phyloP scores from a whole-genome alignment of 176 grass and related monocot genomes.

The Carex scoparia region DNA sequence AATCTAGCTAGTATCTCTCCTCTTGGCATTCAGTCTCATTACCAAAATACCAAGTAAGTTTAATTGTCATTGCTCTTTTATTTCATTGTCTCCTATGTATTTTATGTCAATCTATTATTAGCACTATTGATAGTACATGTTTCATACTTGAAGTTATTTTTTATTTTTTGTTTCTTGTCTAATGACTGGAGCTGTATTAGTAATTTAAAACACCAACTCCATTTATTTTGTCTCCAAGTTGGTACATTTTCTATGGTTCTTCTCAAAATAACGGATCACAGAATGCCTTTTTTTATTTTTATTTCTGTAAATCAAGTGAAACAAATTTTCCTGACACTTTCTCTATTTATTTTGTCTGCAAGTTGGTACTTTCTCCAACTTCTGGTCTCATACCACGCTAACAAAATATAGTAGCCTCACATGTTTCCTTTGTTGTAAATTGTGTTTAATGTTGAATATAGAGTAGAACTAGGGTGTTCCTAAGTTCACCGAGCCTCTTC shows the following conservation, averaged over 20 bases:
- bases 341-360: not conserved
- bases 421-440: constrained; percentile 16
- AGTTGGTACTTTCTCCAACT: constrained; percentile 14
- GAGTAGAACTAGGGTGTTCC: too few species aligned
- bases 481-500: too few species aligned
- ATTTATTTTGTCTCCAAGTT: not conserved
- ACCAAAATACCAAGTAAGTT: constrained; percentile 17
- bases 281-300: not conserved
- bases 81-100: not conserved
- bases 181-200: not conserved
- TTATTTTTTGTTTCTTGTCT: not conserved
- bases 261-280: not conserved
- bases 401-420: constrained; percentile 23
- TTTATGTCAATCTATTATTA: not conserved
- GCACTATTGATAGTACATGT: not conserved
- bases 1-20: constrained; percentile 23
- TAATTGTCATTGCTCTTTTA: not conserved
- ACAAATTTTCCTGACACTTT: not conserved
- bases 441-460: not conserved
- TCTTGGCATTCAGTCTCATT: not conserved
- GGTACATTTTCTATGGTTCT: not conserved
- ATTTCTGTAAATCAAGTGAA: not conserved
- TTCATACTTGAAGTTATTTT: not conserved
- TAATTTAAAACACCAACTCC: not conserved
- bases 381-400: constrained; percentile 9